Conservation (phyloP, 1,139 yeast species). For the Protomyces pachydermus region DNA sequence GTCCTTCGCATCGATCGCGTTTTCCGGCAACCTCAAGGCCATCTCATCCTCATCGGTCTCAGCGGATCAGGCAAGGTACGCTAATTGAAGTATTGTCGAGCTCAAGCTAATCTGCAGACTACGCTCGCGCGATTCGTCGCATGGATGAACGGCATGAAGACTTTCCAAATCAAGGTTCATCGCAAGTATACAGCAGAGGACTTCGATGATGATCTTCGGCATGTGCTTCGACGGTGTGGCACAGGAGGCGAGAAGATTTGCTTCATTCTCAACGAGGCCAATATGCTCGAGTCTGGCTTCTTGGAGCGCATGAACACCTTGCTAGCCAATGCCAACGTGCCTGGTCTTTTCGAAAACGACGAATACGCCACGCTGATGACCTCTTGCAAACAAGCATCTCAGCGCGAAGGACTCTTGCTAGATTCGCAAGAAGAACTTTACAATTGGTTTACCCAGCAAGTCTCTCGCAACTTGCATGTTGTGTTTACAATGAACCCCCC, state of each 20-base stretch:
- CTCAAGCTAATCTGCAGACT: constrained; percentile 37
- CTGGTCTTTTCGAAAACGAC: constrained; percentile 82
- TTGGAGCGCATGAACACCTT: constrained; percentile 88
- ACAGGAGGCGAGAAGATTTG: constrained; percentile 61
- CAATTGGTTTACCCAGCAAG: constrained; percentile 65
- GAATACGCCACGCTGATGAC: constrained; percentile 54
- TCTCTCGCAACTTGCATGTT: constrained; percentile 72
- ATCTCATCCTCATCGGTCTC: constrained; percentile 80
- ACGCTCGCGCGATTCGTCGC: constrained; percentile 76
- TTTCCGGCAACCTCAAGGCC: constrained; percentile 81
- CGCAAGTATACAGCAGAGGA: constrained; percentile 54
- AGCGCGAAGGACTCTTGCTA: constrained; percentile 56
- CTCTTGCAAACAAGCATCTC: constrained; percentile 56
- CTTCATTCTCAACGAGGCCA: constrained; percentile 74
- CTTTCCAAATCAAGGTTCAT: constrained; percentile 56
- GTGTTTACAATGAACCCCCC: constrained; percentile 70
- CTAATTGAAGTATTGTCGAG: constrained; percentile 29
- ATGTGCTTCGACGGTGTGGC: constrained; percentile 50
- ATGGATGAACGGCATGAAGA: constrained; percentile 79
- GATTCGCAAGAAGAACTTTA: constrained; percentile 71
- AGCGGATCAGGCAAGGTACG: constrained; percentile 66
- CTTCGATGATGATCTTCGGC: constrained; percentile 62
- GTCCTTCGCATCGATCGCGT: constrained; percentile 77
- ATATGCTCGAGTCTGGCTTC: constrained; percentile 69
- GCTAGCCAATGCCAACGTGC: constrained; percentile 86